Base-by-base conservation (phyloP, 2,329 filamentous ascomycete genomes). In the Fusarium citri region DNA sequence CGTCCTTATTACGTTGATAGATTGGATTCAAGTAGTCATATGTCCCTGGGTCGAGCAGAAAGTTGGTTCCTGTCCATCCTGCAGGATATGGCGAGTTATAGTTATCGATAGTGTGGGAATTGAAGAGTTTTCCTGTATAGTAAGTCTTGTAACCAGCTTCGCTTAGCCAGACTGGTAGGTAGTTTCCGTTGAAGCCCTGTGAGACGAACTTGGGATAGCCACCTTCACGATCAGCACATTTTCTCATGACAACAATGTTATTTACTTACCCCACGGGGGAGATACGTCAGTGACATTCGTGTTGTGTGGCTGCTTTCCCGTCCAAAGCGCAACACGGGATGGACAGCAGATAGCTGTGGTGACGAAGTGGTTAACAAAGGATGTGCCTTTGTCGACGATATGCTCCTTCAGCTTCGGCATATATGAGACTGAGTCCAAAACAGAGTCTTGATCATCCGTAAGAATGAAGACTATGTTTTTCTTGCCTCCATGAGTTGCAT, bases 61-160 rank as follows among this genome's bases (percentile, higher is more conserved):
- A 80, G 68, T 75, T 74, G 1, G 67, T 74, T 9, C 82, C 83
- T 15, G 83, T 91, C 82, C 88, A 92, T 1, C 89, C 90, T 1
- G 82, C 83, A 0, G 86, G 83, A 43, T 80, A 83, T 1, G 89
- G 86, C 6, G 82, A 80, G 73, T 90, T 80, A 74, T 91, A 93
- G 62, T 91, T 92, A 1, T 83, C 73, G 3, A 86, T 81, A 0
- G 81, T 86, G 54, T 92, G 89, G 0, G 85, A 82, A 69, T 93
- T 93, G 79, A 91, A 90, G 7, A 92, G 81, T 74, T 94, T 93
- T n/a, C 89, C 91, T 0, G 87, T 88, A 72, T 93, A 93, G 73
- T 91, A 92, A 0, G 91, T 92, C 68, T 88, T 87, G 74, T 93
- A 93, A 0, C 90, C 90, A 0, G 86, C 87, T 6, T 86, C 77